Evolutionary conservation across 1,284 basidiomycete genomes (phyloP).

Genomic region (Marasmius fiardii): DNA sequence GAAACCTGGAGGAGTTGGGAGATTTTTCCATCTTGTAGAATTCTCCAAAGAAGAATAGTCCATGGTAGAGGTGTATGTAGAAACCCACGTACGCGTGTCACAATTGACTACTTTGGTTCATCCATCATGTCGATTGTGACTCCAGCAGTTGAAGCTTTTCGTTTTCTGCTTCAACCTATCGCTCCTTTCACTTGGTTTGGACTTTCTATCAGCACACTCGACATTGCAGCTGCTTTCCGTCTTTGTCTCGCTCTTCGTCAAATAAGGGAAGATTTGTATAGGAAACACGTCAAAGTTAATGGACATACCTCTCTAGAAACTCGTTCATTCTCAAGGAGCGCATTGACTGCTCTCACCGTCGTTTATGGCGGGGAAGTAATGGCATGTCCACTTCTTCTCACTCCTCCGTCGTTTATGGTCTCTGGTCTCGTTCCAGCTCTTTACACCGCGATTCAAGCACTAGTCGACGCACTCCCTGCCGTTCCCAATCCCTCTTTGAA

Average conservation of each 20-base stretch:
- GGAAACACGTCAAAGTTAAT: constrained; percentile 39
- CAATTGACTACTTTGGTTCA: neutral
- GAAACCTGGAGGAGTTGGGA: constrained; percentile 64
- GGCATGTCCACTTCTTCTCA: constrained; percentile 57
- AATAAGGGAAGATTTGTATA: constrained; percentile 48
- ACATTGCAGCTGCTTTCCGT: constrained; percentile 61
- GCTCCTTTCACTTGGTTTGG: constrained; percentile 70
- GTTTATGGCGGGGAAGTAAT: constrained; percentile 75
- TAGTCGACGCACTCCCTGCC: constrained; percentile 56
- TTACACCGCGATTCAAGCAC: constrained; percentile 50
- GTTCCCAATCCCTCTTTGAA: constrained; percentile 49
- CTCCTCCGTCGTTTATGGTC: constrained; percentile 67
- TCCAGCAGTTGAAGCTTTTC: constrained; percentile 51
- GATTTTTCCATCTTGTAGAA: constrained; percentile 49
- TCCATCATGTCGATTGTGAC: constrained; percentile 29
- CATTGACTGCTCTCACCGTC: constrained; percentile 55
- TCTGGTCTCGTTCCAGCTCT: constrained; percentile 57
- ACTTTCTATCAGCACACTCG: constrained; percentile 53
- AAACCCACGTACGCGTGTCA: neutral
- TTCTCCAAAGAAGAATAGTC: constrained; percentile 34
- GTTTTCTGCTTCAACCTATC: constrained; percentile 54
- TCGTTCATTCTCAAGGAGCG: constrained; percentile 54
- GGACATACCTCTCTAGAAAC: constrained; percentile 36
- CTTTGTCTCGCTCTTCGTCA: constrained; percentile 68
- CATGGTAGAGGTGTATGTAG: constrained; percentile 15